Evolutionary conservation across 2,329 filamentous ascomycete genomes (phyloP).

Genomic region (Botrytis fragariae): DNA sequence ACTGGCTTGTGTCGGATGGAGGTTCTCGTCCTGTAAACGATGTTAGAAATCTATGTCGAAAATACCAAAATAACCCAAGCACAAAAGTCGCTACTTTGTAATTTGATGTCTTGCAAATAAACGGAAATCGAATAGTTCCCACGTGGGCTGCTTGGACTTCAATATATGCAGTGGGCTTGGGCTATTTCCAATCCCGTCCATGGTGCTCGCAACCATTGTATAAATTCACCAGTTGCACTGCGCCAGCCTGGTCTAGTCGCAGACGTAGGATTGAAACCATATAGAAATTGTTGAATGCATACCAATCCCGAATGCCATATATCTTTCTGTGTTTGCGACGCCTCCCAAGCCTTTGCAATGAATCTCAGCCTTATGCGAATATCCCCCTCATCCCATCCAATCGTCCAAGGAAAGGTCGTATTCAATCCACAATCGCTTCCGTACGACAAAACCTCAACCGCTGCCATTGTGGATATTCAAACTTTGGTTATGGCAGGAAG

Average conservation of each 20-base stretch:
- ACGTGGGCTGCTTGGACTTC: not conserved
- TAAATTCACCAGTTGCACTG: not conserved
- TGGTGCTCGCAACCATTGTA: slow-evolving; percentile 14
- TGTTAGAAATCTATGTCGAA: slow-evolving; percentile 37
- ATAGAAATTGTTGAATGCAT: slow-evolving; percentile 31
- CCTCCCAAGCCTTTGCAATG: slow-evolving; percentile 39
- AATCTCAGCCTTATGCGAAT: slow-evolving; percentile 40
- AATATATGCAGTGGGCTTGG: not conserved
- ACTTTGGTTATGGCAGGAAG: slow-evolving; percentile 35
- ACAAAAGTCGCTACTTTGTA: slow-evolving; percentile 37
- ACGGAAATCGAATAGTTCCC: not conserved
- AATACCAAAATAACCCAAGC: slow-evolving; percentile 34
- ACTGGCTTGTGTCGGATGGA: slow-evolving; percentile 34
- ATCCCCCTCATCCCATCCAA: slow-evolving; percentile 45
- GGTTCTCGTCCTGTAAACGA: slow-evolving; percentile 33
- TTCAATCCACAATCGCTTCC: slow-evolving; percentile 43
- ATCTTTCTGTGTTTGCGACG: slow-evolving; percentile 29
- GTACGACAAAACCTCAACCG: slow-evolving; percentile 43
- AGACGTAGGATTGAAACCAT: slow-evolving; percentile 13
- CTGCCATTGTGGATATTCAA: slow-evolving; percentile 45
- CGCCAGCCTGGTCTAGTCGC: slow-evolving; percentile 7
- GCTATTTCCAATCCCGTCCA: slow-evolving; percentile 17
- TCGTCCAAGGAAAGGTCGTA: slow-evolving; percentile 45
- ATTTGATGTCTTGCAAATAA: slow-evolving; percentile 28
- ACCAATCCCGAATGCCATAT: slow-evolving; percentile 33